Conservation (phyloP, 306 rosid genomes). For the Alnus glutinosa region DNA sequence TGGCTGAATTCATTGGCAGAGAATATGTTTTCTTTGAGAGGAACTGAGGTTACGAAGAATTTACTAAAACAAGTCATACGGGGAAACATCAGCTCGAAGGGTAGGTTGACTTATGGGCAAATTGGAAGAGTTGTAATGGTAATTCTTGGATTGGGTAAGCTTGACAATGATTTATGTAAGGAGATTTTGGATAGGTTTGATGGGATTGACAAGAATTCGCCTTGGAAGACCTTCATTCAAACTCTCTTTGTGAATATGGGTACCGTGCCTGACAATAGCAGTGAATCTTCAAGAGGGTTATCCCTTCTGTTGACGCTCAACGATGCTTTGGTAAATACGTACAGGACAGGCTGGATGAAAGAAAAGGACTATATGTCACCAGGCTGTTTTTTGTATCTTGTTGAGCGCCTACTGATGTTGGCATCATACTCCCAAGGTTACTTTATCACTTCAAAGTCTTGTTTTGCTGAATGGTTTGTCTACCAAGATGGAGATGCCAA, state of each 20-base stretch:
- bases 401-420: conserved; percentile 60
- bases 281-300: conserved; percentile 3
- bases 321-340: too few species aligned
- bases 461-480: conserved; percentile 65
- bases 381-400: conserved; percentile 60
- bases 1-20: conserved; percentile 35
- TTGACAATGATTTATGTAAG: conserved; percentile 16
- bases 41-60: conserved; percentile 30
- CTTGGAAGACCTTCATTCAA: conserved; percentile 52
- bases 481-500: conserved; percentile 30
- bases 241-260: not conserved
- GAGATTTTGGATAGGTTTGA: conserved; percentile 13
- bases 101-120: conserved; percentile 36
- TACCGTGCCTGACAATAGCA: not conserved
- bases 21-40: conserved; percentile 45
- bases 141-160: conserved; percentile 48
- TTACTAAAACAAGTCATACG: conserved; percentile 28
- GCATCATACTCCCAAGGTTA: conserved; percentile 35
- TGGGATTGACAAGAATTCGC: not conserved
- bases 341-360: conserved; percentile 16
- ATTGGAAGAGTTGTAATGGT: conserved; percentile 50
- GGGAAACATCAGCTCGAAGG: conserved; percentile 21
- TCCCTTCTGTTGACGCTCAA: not conserved
- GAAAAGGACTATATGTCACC: conserved; percentile 56
- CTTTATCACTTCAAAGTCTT: conserved; percentile 53